Percentiles rank a stretch among this genome's conserved stretches.
phyloP scores from a whole-genome alignment of 2,329 filamentous ascomycete species.

The Decorospora gaudefroyi region DNA sequence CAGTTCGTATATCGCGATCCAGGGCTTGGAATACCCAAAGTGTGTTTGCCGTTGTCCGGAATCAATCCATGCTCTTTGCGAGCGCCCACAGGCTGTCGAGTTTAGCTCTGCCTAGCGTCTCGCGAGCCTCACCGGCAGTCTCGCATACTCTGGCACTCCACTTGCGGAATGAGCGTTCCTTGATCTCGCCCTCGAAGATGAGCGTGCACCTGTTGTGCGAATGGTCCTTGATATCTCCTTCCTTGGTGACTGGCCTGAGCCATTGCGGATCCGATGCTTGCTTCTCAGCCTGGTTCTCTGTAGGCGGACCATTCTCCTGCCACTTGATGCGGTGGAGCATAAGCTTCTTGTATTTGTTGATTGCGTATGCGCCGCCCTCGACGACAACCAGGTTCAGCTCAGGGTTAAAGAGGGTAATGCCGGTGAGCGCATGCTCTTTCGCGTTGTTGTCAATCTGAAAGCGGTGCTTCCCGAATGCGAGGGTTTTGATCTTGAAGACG shows the following conservation, averaged over 20 bases:
- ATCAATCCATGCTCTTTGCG: conserved; percentile 66
- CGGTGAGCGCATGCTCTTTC: conserved; percentile 83
- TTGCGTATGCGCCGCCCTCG: conserved; percentile 83
- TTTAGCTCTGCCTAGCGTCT: conserved; percentile 76
- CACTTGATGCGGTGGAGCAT: conserved; percentile 94
- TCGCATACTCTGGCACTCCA: conserved; percentile 90
- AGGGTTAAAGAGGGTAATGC: conserved; percentile 89
- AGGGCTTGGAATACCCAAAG: neutral
- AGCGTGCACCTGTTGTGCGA: conserved; percentile 79
- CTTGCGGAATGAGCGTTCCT: conserved; percentile 77
- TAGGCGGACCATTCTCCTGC: conserved; percentile 81
- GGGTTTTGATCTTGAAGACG: conserved; percentile 85
- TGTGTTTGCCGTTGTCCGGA: no score
- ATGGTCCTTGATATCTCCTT: conserved; percentile 79
- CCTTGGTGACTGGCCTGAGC: conserved; percentile 78
- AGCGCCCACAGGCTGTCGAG: conserved; percentile 95
- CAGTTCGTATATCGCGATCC: no score
- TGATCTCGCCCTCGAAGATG: conserved; percentile 90
- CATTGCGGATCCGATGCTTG: conserved; percentile 68
- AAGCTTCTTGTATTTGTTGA: conserved; percentile 85
- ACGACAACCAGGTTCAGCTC: conserved; percentile 87
- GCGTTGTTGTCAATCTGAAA: conserved; percentile 94
- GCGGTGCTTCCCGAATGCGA: conserved; percentile 91
- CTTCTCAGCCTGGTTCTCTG: conserved; percentile 61
- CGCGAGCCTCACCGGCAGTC: conserved; percentile 84